These are phyloP conservation scores for Diaporthe ampelina DNA, from an alignment of 2,329 filamentous ascomycete genomes.

Conservation along the genomic window DNA sequence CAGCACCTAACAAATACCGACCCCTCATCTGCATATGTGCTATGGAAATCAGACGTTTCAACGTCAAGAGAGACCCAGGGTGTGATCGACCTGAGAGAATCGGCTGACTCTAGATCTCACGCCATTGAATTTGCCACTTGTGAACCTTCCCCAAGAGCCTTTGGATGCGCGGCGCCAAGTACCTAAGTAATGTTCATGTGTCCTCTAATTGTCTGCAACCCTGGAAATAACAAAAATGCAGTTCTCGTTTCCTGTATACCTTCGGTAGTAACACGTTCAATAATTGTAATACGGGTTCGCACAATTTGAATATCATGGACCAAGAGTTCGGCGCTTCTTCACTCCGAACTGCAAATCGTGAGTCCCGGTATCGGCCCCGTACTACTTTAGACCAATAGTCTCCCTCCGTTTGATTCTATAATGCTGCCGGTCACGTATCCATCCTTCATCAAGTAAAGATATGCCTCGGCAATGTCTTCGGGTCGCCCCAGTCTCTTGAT, in stretches of 20 bases:
- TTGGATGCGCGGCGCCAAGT: not conserved
- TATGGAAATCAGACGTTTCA: not conserved
- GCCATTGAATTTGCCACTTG: not conserved
- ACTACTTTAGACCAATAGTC: not conserved
- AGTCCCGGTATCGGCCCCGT: not conserved
- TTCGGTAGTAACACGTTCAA: too few species aligned
- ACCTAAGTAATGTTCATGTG: not conserved
- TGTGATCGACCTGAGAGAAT: not conserved
- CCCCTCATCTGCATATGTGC: not conserved
- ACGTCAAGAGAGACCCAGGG: not conserved
- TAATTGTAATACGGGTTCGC: not conserved
- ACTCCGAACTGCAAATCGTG: not conserved
- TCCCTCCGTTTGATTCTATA: constrained; percentile 16
- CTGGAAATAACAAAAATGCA: not conserved
- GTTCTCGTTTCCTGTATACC: too few species aligned
- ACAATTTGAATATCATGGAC: too few species aligned
- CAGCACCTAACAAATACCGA: not conserved
- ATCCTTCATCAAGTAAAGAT: constrained; percentile 24
- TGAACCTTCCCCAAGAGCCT: not conserved
- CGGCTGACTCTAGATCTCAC: not conserved
- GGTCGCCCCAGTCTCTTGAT: constrained; percentile 12
- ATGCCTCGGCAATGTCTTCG: constrained; percentile 22
- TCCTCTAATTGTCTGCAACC: not conserved
- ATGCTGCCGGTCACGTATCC: constrained; percentile 15
- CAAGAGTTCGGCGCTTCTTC: not conserved